Conservation (phyloP, 75 land plant species). For the Chamaecyparis obtusa region DNA sequence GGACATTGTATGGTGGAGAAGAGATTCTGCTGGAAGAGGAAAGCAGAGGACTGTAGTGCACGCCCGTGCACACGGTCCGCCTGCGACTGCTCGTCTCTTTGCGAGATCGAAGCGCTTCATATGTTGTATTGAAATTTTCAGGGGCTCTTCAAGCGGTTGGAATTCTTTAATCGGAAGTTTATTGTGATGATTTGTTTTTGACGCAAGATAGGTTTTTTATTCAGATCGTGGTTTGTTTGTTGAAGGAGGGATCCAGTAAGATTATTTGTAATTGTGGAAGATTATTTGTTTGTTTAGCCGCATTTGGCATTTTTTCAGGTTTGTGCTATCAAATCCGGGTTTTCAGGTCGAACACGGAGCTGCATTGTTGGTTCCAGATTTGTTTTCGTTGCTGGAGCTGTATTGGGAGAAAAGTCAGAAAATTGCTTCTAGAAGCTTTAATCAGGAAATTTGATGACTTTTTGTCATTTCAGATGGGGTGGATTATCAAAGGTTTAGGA, state of each 20-base stretch:
- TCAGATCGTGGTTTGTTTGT: neutral
- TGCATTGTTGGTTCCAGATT: neutral
- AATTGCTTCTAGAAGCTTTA: neutral
- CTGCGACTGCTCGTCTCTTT: neutral
- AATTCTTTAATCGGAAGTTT: neutral
- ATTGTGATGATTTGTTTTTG: neutral
- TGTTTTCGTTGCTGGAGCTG: neutral
- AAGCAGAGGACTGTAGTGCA: slow-evolving; percentile 10
- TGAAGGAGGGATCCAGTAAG: neutral
- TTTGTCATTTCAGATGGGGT: neutral
- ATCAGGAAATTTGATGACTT: neutral
- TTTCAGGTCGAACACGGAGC: neutral
- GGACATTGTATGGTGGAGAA: neutral
- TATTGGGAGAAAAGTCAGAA: neutral
- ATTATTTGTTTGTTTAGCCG: neutral
- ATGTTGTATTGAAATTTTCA: neutral
- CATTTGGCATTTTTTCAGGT: neutral
- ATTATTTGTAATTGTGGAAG: neutral
- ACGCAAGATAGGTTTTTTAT: neutral
- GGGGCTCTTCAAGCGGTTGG: neutral
- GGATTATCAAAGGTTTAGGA: neutral
- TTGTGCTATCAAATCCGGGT: neutral
- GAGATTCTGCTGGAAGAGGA: neutral
- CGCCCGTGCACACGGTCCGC: slow-evolving; percentile 8
- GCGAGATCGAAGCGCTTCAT: neutral